These are phyloP conservation scores for Chaetothyriales sp. DNA, from an alignment of 2,329 filamentous ascomycete species.

Conservation along the genomic window DNA sequence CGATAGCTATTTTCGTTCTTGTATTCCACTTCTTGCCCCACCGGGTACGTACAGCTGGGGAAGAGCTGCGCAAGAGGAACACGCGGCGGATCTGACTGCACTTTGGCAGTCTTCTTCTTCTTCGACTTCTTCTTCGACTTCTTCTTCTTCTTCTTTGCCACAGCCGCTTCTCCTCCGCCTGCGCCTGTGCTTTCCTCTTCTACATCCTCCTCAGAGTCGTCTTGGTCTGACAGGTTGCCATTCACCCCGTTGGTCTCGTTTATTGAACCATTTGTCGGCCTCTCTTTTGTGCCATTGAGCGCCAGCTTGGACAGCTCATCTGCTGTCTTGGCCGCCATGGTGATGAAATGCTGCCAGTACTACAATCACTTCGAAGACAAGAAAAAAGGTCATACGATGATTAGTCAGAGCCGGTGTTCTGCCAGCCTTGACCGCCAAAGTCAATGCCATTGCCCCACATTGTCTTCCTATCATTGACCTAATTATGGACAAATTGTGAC, in stretches of 20 bases:
- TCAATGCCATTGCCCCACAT: too few species aligned
- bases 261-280: constrained; percentile 8
- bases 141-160: constrained; percentile 60
- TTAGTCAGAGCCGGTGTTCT: too few species aligned
- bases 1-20: constrained; percentile 62
- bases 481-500: too few species aligned
- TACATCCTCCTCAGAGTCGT: constrained; percentile 41
- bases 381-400: not conserved
- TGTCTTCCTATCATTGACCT: too few species aligned
- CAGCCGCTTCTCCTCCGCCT: constrained; percentile 25
- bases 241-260: constrained; percentile 24
- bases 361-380: not conserved
- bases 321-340: constrained; percentile 17
- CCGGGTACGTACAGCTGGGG: constrained; percentile 57
- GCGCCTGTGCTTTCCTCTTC: constrained; percentile 33
- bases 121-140: constrained; percentile 67
- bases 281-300: constrained; percentile 23
- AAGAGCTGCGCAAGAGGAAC: constrained; percentile 62
- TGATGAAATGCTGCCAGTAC: not conserved
- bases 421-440: too few species aligned
- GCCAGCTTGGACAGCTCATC: constrained; percentile 19
- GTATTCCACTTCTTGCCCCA: constrained; percentile 68
- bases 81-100: constrained; percentile 64
- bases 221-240: constrained; percentile 36
- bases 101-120: constrained; percentile 47